phyloP scores from a whole-genome alignment of 148 eudicot genomes.

The Rhododendron williamsianum region DNA sequence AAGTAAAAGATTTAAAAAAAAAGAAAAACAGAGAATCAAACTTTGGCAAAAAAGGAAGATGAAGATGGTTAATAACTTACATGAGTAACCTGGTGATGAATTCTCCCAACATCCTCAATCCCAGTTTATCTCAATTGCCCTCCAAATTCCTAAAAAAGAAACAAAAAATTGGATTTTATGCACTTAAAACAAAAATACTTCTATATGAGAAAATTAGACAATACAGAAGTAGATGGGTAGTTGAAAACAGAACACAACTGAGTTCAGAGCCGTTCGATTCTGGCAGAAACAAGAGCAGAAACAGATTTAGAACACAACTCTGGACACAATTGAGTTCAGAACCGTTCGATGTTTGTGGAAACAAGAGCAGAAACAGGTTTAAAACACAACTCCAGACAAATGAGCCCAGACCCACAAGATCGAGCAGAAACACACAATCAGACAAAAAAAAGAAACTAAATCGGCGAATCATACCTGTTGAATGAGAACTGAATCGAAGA shows the following conservation, averaged over 20 bases:
- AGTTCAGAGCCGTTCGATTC: too few species aligned
- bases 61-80: slow-evolving; percentile 33
- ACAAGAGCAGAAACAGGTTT: too few species aligned
- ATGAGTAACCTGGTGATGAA: slow-evolving; percentile 58
- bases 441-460: too few species aligned
- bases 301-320: not conserved
- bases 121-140: slow-evolving; percentile 2
- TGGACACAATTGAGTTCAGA: not conserved
- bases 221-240: too few species aligned
- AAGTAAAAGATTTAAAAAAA: not conserved
- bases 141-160: not conserved
- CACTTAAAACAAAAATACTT: not conserved
- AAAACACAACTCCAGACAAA: not conserved
- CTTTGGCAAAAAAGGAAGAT: not conserved
- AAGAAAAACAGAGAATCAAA: not conserved
- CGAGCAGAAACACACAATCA: not conserved
- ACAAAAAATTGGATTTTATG: not conserved
- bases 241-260: too few species aligned
- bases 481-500: not conserved
- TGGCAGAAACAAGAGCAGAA: too few species aligned
- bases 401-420: too few species aligned
- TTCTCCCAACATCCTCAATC: slow-evolving; percentile 63
- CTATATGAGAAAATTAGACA: not conserved
- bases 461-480: not conserved
- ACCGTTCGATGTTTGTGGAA: too few species aligned